Conservation (phyloP, 768 basidiomycete species). For the Strobilomyces confusus region DNA sequence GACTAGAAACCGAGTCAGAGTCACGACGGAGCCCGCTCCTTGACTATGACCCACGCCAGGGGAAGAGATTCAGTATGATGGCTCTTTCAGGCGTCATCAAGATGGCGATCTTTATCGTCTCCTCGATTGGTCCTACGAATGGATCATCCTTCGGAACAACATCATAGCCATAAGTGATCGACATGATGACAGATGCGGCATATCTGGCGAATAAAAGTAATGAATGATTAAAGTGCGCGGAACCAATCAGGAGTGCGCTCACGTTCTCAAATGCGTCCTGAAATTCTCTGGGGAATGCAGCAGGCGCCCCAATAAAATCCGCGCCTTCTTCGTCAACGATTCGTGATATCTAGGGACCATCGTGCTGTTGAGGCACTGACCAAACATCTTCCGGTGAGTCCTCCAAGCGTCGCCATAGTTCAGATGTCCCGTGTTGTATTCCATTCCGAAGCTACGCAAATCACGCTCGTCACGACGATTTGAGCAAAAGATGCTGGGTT, state of each 20-base stretch:
- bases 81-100: constrained; percentile 21
- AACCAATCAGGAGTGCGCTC: constrained; percentile 7
- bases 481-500: neutral
- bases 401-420: constrained; percentile 18
- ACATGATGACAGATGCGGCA: constrained; percentile 19
- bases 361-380: constrained; percentile 11
- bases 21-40: neutral
- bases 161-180: constrained; percentile 19
- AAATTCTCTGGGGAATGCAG: constrained; percentile 16
- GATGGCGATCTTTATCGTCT: constrained; percentile 6
- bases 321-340: constrained; percentile 4
- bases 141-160: constrained; percentile 17
- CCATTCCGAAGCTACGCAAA: constrained; percentile 20
- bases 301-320: constrained; percentile 8
- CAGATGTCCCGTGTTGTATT: constrained; percentile 21
- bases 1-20: constrained; percentile 9
- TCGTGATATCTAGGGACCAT: constrained; percentile 11
- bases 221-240: neutral
- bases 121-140: constrained; percentile 11
- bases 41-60: constrained; percentile 15
- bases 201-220: constrained; percentile 8
- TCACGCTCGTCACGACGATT: neutral
- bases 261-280: constrained; percentile 14
- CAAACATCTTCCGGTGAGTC: constrained; percentile 16
- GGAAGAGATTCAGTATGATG: constrained; percentile 16